Evolutionary conservation across 106 monocot genomes (phyloP).

Genomic region (Posidonia australis): DNA sequence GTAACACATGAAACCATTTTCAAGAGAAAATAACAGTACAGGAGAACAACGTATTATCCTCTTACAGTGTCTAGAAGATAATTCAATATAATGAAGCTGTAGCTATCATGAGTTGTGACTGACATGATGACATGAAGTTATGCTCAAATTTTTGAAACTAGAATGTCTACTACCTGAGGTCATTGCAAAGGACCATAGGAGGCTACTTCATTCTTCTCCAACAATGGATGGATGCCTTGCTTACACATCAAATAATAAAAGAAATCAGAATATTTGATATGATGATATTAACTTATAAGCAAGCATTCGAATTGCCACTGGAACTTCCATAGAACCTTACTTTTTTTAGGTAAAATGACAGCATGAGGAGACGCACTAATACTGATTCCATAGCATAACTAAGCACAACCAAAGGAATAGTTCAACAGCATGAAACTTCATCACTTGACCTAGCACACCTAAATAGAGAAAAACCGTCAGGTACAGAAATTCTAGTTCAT

Average conservation of each 20-base stretch:
- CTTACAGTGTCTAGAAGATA: too few species aligned
- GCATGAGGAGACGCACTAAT: neutral
- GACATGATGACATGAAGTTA: neutral
- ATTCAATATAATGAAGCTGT: too few species aligned
- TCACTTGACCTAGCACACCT: slow-evolving; percentile 14
- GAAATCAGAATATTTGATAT: slow-evolving; percentile 6
- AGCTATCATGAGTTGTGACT: too few species aligned
- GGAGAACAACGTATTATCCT: too few species aligned
- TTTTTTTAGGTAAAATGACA: slow-evolving; percentile 7
- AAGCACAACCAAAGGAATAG: slow-evolving; percentile 11
- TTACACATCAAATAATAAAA: slow-evolving; percentile 13
- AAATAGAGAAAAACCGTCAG: slow-evolving; percentile 8
- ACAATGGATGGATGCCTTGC: slow-evolving; percentile 12
- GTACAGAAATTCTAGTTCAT: neutral
- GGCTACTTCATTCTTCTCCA: slow-evolving; percentile 9
- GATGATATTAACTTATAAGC: neutral
- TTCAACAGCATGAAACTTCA: slow-evolving; percentile 12
- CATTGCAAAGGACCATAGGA: slow-evolving; percentile 2
- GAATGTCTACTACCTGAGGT: slow-evolving; percentile 6
- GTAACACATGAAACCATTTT: too few species aligned
- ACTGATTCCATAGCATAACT: neutral
- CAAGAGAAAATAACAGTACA: too few species aligned
- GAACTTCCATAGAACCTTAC: slow-evolving; percentile 1
- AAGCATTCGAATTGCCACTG: neutral
- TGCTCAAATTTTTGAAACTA: neutral